Evolutionary conservation across 805 yeast genomes (phyloP).

Genomic region (Ogataea nitratoaversa): DNA sequence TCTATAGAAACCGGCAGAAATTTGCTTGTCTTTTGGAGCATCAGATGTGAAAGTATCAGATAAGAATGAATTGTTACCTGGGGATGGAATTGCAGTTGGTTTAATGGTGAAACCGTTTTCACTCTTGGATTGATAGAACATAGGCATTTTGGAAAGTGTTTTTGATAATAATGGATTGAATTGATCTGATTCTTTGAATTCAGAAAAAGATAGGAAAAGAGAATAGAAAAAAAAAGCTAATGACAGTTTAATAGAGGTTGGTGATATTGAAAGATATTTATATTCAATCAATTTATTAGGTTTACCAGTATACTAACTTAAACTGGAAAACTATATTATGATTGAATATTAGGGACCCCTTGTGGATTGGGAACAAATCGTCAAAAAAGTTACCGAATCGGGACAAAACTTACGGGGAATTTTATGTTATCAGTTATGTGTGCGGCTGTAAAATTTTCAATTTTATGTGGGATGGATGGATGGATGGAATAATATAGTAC

Average conservation of each 20-base stretch:
- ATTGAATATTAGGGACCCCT: too few relatives aligned
- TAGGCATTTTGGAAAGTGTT: slow-evolving; percentile 40
- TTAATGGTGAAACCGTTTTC: slow-evolving; percentile 46
- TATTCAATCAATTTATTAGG: too few relatives aligned
- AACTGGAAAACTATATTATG: too few relatives aligned
- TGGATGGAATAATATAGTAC: too few relatives aligned
- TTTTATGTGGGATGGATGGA: too few relatives aligned
- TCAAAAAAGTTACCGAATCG: slow-evolving; percentile 10
- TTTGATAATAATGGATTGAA: not conserved
- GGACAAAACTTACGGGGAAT: slow-evolving; percentile 11
- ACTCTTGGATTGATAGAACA: slow-evolving; percentile 48
- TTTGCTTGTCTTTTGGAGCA: slow-evolving; percentile 55
- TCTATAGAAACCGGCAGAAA: slow-evolving; percentile 64
- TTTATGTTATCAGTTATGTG: not conserved
- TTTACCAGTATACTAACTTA: too few relatives aligned
- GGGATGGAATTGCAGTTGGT: slow-evolving; percentile 59
- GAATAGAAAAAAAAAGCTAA: too few relatives aligned
- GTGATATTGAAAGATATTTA: too few relatives aligned
- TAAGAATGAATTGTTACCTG: slow-evolving; percentile 65
- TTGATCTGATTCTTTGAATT: not conserved
- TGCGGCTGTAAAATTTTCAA: too few relatives aligned
- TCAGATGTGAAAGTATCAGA: slow-evolving; percentile 63
- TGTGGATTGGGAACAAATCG: too few relatives aligned
- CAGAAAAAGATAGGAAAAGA: too few relatives aligned
- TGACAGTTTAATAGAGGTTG: too few relatives aligned